Percentiles rank a stretch among this genome's conserved stretches.
Evolutionary conservation across 2,329 filamentous ascomycete species (phyloP).

Genomic region (Penicillium sp.): DNA sequence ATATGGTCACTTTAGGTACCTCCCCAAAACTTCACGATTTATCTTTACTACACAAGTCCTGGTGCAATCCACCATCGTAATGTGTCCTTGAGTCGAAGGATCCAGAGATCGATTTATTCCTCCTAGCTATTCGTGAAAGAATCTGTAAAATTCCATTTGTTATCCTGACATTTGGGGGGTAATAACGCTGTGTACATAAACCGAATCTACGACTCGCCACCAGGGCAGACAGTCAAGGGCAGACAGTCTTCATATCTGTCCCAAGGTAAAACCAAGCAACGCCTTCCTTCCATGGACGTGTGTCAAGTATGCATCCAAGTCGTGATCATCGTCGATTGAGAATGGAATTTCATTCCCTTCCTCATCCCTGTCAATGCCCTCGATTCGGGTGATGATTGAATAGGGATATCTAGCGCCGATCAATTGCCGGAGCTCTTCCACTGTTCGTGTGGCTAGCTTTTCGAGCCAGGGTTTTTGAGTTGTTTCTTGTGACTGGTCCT

Average conservation of each 20-base stretch:
- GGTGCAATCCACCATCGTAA: not conserved
- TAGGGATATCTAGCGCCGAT: slow-evolving; percentile 55
- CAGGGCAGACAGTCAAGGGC: not conserved
- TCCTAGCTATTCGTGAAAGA: not conserved
- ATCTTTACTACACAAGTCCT: not conserved
- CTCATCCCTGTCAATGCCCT: slow-evolving; percentile 56
- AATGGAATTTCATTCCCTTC: slow-evolving; percentile 55
- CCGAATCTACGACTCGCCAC: not conserved
- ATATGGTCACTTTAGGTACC: not conserved
- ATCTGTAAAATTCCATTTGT: not conserved
- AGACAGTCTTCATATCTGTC: slow-evolving; percentile 15
- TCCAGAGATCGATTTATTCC: not conserved
- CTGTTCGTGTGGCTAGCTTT: slow-evolving; percentile 50
- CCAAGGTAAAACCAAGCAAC: slow-evolving; percentile 43
- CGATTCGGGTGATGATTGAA: slow-evolving; percentile 51
- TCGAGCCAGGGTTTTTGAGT: slow-evolving; percentile 53
- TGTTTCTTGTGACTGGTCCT: slow-evolving; percentile 46
- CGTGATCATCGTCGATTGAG: slow-evolving; percentile 60
- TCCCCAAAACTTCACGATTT: slow-evolving; percentile 1
- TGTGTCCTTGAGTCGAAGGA: not conserved
- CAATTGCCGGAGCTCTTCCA: slow-evolving; percentile 56
- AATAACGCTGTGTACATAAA: not conserved
- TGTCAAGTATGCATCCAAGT: slow-evolving; percentile 62
- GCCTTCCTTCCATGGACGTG: slow-evolving; percentile 52
- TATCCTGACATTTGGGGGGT: not conserved